Evolutionary conservation across 495 filamentous ascomycete genomes (phyloP), one percentile per base, ranked within the genome.

Genomic region (Trichoderma parareesei): DNA sequence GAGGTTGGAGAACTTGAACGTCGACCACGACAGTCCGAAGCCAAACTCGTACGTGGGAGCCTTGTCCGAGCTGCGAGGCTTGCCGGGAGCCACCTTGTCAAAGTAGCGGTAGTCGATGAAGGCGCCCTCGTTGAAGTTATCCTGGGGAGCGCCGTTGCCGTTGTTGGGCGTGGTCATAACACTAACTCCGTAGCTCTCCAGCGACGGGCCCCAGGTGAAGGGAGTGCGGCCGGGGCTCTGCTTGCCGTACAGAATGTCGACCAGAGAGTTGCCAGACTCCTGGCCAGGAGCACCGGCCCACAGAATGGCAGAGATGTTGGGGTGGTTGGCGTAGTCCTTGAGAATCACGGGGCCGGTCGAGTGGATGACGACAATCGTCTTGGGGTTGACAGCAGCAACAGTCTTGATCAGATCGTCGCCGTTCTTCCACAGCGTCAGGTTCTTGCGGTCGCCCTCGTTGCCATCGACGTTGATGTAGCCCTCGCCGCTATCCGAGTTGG

Each of bases 21-120:
- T 93, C 27, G 92, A 95, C 77, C 97, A 97, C 68, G 86, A 91
- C 66, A 98, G 77, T 49, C 94, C 94, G 73, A 85, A 92, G 10
- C 94, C 94, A 68, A 98, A 98, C 73, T 96, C 91, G 73, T 89
- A 98, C 65, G 90, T 86, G 1, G 94, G 91, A 33, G 85, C 81
- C 63, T 59, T 42, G 55, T 35, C 27, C 38, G 18, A 41, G 49
- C 8, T 35, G 40, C 40, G 40, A 41, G 40, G 40, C 38, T 42
- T 38, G 64, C 35, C 11, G 4, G 64, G 64, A 7, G 64, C 53
- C 4, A 60, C 78, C 74, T 87, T 88, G 79, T 98, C 94, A 60
- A 98, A 90, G 65, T 86, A 79, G 63, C 94, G 90, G 76, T 98
- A 98, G 76, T 98, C 94, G 74, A 97, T 95, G 77, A 96, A 94